Conservation (phyloP, 2,329 filamentous ascomycete genomes). For the Dactylellina haptotyla region DNA sequence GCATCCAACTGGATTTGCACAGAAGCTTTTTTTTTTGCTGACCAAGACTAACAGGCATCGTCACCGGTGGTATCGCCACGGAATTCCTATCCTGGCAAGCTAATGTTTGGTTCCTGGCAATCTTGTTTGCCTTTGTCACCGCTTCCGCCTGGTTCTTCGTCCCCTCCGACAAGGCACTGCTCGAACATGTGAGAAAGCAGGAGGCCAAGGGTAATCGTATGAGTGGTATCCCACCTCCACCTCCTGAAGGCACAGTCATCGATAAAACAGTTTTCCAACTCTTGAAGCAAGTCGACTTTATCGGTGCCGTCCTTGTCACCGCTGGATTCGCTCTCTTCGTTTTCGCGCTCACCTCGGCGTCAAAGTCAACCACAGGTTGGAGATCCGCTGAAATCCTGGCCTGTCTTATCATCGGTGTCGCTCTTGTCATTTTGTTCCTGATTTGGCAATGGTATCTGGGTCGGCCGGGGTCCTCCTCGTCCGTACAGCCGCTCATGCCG, state of each 20-base stretch:
- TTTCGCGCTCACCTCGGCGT: constrained; percentile 41
- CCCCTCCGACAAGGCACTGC: constrained; percentile 40
- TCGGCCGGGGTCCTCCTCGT: not conserved
- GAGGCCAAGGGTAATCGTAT: constrained; percentile 40
- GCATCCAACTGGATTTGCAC: not conserved
- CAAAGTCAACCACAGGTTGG: constrained; percentile 31
- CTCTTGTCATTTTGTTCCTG: constrained; percentile 22
- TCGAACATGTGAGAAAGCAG: constrained; percentile 32
- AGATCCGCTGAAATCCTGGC: constrained; percentile 35
- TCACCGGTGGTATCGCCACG: constrained; percentile 41
- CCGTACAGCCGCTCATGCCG: constrained; percentile 45
- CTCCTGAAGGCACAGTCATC: not conserved
- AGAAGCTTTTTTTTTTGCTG: not conserved
- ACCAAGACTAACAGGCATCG: constrained; percentile 18
- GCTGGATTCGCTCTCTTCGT: constrained; percentile 49
- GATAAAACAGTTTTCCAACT: constrained; percentile 22
- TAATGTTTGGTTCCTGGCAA: constrained; percentile 50
- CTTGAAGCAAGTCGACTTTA: constrained; percentile 49
- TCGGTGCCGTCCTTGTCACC: constrained; percentile 41
- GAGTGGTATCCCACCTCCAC: constrained; percentile 23
- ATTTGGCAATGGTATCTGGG: constrained; percentile 46
- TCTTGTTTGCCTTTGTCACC: constrained; percentile 36
- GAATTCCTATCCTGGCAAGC: constrained; percentile 51
- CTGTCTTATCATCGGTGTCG: constrained; percentile 34
- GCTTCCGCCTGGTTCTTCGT: constrained; percentile 45